Evolutionary conservation across 2,329 filamentous ascomycete species (phyloP).

Genomic region (Tothia fuscella): DNA sequence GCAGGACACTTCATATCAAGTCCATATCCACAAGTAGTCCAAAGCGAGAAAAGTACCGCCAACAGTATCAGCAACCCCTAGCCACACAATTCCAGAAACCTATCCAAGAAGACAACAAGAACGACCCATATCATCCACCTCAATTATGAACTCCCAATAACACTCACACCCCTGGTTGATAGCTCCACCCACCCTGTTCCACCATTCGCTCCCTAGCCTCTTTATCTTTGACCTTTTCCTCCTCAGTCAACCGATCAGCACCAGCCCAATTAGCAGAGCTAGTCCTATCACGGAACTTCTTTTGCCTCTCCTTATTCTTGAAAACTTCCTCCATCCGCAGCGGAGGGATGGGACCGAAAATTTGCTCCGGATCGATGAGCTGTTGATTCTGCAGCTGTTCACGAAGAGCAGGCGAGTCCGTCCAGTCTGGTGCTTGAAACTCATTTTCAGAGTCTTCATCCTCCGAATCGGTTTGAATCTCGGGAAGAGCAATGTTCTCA

Average conservation of each 20-base stretch:
- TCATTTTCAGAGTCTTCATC: slow-evolving; percentile 61
- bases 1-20: no score
- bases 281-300: slow-evolving; percentile 80
- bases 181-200: slow-evolving; percentile 76
- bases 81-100: no score
- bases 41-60: no score
- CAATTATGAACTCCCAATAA: no score
- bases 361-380: slow-evolving; percentile 65
- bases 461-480: slow-evolving; percentile 91
- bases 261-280: slow-evolving; percentile 92
- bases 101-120: no score
- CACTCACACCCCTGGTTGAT: no score
- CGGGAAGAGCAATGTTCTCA: slow-evolving; percentile 81
- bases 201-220: slow-evolving; percentile 68
- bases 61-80: no score
- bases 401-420: slow-evolving; percentile 72
- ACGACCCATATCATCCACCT: no score
- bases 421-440: slow-evolving; percentile 68
- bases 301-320: slow-evolving; percentile 72
- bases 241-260: slow-evolving; percentile 71
- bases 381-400: slow-evolving; percentile 70
- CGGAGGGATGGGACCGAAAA: slow-evolving; percentile 81
- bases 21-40: no score
- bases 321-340: slow-evolving; percentile 97
- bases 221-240: slow-evolving; percentile 71